Conservation (phyloP, 2,329 filamentous ascomycete genomes). For the Metarhizium album region DNA sequence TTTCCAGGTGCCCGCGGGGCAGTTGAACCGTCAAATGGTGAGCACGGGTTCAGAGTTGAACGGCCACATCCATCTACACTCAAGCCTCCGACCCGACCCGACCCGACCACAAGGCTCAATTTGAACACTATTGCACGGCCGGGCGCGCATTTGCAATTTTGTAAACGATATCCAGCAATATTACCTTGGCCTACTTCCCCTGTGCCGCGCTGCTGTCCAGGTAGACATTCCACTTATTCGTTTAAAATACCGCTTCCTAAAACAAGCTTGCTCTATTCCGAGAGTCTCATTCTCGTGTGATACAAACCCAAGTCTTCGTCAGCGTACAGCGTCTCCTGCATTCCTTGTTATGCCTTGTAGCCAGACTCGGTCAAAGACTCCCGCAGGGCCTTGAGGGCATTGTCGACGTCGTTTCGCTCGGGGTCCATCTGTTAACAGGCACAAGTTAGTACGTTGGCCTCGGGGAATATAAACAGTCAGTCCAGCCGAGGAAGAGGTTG, state of each 20-base stretch:
- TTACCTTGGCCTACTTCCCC: neutral
- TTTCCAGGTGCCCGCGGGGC: neutral
- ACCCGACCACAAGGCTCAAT: neutral
- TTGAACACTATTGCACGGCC: neutral
- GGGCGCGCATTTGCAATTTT: neutral
- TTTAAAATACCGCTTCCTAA: neutral
- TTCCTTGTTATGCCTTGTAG: constrained; percentile 33
- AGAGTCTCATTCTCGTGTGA: neutral
- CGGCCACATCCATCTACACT: too few species aligned
- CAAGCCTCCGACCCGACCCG: neutral
- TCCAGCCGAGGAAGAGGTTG: neutral
- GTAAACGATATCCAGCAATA: neutral
- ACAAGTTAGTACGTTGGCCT: neutral
- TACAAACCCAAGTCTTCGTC: neutral
- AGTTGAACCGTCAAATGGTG: too few species aligned
- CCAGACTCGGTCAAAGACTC: constrained; percentile 66
- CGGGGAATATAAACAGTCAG: neutral
- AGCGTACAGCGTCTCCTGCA: neutral
- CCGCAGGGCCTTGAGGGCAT: constrained; percentile 69
- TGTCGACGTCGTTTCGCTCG: constrained; percentile 69
- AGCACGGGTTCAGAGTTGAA: too few species aligned
- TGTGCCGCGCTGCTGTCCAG: neutral
- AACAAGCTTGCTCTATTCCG: neutral
- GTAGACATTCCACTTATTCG: neutral
- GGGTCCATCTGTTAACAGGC: constrained; percentile 50